Conservation (phyloP, 1,284 basidiomycete genomes). For the Malassezia japonica region DNA sequence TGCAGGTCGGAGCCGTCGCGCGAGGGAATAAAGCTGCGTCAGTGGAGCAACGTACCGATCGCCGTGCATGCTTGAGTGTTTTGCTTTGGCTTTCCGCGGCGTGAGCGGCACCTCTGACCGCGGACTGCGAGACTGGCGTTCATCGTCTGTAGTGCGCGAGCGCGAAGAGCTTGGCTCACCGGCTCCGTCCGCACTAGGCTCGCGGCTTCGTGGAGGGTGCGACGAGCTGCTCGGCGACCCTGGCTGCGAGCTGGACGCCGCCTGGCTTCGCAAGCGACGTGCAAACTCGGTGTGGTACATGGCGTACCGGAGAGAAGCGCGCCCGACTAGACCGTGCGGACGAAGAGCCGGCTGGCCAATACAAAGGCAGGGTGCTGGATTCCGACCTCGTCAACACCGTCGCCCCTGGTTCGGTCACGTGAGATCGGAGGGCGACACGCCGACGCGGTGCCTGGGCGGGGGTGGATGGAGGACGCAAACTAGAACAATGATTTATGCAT, state of each 20-base stretch:
- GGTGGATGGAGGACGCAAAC: too few species aligned
- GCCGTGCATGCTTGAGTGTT: background rate
- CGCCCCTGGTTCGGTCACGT: too few species aligned
- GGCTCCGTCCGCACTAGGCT: background rate
- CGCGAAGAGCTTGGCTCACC: slow-evolving; percentile 8
- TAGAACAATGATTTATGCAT: too few species aligned
- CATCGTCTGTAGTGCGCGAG: slow-evolving; percentile 3
- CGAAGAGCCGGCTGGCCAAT: too few species aligned
- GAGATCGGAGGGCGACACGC: too few species aligned
- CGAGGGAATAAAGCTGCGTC: slow-evolving; percentile 52
- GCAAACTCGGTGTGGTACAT: slow-evolving; percentile 44
- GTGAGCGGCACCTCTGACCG: background rate
- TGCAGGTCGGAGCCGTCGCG: slow-evolving; percentile 53
- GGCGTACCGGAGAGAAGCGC: background rate
- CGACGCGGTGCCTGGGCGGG: too few species aligned
- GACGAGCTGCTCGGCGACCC: background rate
- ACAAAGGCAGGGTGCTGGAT: too few species aligned
- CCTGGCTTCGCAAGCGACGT: slow-evolving; percentile 29
- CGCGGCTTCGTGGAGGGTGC: too few species aligned
- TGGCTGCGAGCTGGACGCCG: slow-evolving; percentile 18
- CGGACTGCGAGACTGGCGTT: background rate
- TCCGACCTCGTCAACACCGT: too few species aligned
- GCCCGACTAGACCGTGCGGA: too few species aligned
- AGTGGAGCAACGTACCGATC: slow-evolving; percentile 5
- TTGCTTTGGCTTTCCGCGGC: slow-evolving; percentile 3